phyloP scores from a whole-genome alignment of 805 yeast species.

The Pichia pseudocactophila region DNA sequence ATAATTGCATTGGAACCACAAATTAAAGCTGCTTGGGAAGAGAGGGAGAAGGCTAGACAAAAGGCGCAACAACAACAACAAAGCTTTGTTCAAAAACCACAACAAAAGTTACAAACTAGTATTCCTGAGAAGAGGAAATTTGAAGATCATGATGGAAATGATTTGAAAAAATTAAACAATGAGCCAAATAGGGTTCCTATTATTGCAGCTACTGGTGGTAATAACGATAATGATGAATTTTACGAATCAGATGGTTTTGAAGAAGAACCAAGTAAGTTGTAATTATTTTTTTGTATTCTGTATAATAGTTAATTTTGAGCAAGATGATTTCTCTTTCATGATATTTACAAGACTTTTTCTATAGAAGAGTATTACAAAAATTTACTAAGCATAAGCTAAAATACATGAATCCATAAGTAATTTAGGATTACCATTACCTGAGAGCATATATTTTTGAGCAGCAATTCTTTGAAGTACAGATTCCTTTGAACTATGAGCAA shows the following conservation, averaged over 20 bases:
- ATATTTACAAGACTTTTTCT: slow-evolving; percentile 10
- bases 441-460: slow-evolving; percentile 41
- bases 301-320: background rate
- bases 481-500: slow-evolving; percentile 12
- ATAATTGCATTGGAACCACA: slow-evolving; percentile 46
- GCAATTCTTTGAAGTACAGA: slow-evolving; percentile 28
- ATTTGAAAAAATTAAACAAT: background rate
- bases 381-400: slow-evolving; percentile 23
- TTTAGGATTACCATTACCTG: slow-evolving; percentile 63
- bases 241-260: slow-evolving; percentile 31
- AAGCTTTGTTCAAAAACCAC: slow-evolving; percentile 9
- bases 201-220: background rate
- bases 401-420: slow-evolving; percentile 36
- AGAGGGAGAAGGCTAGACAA: slow-evolving; percentile 35
- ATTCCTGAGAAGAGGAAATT: slow-evolving; percentile 6
- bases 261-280: slow-evolving; percentile 24
- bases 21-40: slow-evolving; percentile 56
- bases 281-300: background rate
- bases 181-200: background rate
- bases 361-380: background rate
- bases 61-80: slow-evolving; percentile 17
- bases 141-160: background rate
- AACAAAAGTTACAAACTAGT: background rate
- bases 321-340: too few species aligned
- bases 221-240: slow-evolving; percentile 13